Evolutionary conservation across 2,329 filamentous ascomycete species (phyloP), one percentile per base, ranked within the genome.

Genomic region (Tolypocladium capitatum): DNA sequence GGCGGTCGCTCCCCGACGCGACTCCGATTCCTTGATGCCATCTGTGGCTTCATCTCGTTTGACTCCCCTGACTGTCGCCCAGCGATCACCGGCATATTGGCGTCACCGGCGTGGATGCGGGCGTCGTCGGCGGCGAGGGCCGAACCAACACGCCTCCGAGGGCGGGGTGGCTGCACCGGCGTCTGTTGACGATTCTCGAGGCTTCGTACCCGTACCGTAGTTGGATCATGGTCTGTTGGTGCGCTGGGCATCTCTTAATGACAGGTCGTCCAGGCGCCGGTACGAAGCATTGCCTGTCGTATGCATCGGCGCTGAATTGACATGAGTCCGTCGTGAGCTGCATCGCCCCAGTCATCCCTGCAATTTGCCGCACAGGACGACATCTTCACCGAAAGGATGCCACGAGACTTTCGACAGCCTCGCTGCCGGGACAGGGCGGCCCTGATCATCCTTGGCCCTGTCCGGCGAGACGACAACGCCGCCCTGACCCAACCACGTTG

Each of bases 401-500:
- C 88, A 94, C 49, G 68, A 74, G 11, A 87, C 80, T 47, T 82
- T 71, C 42, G 67, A 71, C 43, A 94, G 70, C 54, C 81, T 80
- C 16, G 83, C 78, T 1, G 80, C 81, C 7, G 83, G 73, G 43
- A 76, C 64, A 5, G 75, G 72, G 42, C 68, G 67, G 3, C 75
- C 78, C 18, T 71, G 61, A 2, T 66, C 63, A 48, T 74, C 73
- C 3, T 63, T 57, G 36, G 72, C 74, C 32, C 78, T 72, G 20
- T 78, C 71, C 2, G 90, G 91, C 43, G 80, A 83, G 3, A 95
- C 86, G 11, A 81, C 73, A 10, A 96, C 86, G 8, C 88, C 88
- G 2, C 86, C 87, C 50, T 77, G 73, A 2, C 91, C 91, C n/a
- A 97, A 72, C 78, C 88, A 97, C 0, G 81, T 87, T 9, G 91